phyloP scores from a whole-genome alignment of 2,329 filamentous ascomycete genomes.

The Ascochyta fabae region DNA sequence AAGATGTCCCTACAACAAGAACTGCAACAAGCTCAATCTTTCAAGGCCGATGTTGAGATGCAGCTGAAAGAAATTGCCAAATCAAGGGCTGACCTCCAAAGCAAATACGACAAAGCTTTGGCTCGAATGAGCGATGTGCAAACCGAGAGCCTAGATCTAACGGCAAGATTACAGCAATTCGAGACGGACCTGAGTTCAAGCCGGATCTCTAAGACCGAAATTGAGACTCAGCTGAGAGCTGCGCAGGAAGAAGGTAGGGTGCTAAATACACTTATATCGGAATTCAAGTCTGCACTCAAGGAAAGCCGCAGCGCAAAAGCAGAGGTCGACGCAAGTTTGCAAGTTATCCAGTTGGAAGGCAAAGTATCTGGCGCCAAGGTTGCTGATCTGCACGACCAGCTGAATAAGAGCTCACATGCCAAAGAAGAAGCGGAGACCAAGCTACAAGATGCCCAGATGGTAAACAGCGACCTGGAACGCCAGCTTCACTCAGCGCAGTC shows the following conservation, averaged over 20 bases:
- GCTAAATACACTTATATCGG: slow-evolving; percentile 18
- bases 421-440: slow-evolving; percentile 16
- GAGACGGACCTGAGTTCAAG: slow-evolving; percentile 10
- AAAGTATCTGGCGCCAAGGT: slow-evolving; percentile 20
- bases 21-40: slow-evolving; percentile 17
- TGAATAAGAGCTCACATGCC: slow-evolving; percentile 10
- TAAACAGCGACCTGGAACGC: slow-evolving; percentile 13
- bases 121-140: slow-evolving; percentile 10
- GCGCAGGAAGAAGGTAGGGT: slow-evolving; percentile 16
- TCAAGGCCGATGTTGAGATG: slow-evolving; percentile 20
- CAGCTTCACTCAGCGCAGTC: slow-evolving; percentile 18
- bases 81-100: slow-evolving; percentile 20
- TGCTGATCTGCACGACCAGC: slow-evolving; percentile 15
- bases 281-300: slow-evolving; percentile 25
- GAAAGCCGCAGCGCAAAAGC: slow-evolving; percentile 18
- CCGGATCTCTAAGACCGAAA: slow-evolving; percentile 7
- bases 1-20: slow-evolving; percentile 23
- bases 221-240: slow-evolving; percentile 19
- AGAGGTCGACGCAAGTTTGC: slow-evolving; percentile 17
- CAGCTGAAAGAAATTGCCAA: slow-evolving; percentile 14
- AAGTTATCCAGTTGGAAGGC: slow-evolving; percentile 10
- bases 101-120: slow-evolving; percentile 11
- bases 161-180: slow-evolving; percentile 16
- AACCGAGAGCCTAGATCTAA: slow-evolving; percentile 13
- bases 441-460: slow-evolving; percentile 8